Conservation (phyloP, 176 grass and related monocot genomes). For the Bolboschoenus planiculmis region DNA sequence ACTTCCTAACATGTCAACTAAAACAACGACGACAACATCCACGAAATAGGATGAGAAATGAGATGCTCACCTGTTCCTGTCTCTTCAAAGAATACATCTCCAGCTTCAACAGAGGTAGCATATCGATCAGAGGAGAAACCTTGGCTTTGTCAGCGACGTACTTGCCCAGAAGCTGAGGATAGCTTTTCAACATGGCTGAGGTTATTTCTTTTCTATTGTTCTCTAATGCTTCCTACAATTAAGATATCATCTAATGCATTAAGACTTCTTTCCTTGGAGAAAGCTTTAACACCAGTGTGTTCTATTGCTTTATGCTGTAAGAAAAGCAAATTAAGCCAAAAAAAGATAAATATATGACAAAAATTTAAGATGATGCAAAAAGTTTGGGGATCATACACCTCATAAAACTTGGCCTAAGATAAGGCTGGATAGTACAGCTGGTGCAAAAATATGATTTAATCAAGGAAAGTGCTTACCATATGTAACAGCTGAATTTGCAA, state of each 20-base stretch:
- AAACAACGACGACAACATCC: background rate
- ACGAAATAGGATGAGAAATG: background rate
- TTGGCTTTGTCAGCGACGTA: conserved; percentile 91
- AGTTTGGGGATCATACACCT: too few species aligned
- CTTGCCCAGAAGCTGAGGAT: conserved; percentile 81
- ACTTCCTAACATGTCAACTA: background rate
- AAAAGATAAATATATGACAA: background rate
- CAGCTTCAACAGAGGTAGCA: conserved; percentile 83
- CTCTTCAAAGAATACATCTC: conserved; percentile 89
- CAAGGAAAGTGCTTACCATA: too few species aligned
- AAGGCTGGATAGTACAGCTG: too few species aligned
- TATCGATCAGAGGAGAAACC: conserved; percentile 79
- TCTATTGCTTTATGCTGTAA: background rate
- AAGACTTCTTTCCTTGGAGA: background rate
- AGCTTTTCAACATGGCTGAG: conserved; percentile 64
- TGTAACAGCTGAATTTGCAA: too few species aligned
- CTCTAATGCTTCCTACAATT: conserved; percentile 76
- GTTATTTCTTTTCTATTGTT: conserved; percentile 85
- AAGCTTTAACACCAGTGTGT: background rate
- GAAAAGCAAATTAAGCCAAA: background rate
- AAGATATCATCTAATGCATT: background rate
- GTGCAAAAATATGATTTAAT: too few species aligned
- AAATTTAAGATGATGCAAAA: too few species aligned
- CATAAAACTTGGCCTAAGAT: background rate
- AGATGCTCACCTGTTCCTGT: conserved; percentile 69